These are phyloP conservation scores for Malus hybrid DNA, from an alignment of 331 rosid species.

Conservation along the genomic window DNA sequence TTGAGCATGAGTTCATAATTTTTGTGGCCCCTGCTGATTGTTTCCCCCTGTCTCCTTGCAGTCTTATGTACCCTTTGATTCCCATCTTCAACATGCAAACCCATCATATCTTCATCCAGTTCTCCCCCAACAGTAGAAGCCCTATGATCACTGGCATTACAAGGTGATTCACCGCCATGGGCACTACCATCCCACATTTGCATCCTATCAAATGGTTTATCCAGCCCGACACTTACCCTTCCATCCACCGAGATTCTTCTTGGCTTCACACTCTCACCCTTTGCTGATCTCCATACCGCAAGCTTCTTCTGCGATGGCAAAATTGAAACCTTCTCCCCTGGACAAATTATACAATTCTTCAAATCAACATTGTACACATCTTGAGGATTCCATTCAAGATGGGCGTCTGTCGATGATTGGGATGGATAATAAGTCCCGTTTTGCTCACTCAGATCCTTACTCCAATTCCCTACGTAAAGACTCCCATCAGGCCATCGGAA, in stretches of 20 bases:
- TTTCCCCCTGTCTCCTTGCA: slow-evolving; percentile 66
- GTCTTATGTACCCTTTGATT: slow-evolving; percentile 30
- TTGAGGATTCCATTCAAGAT: slow-evolving; percentile 63
- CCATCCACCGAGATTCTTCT: slow-evolving; percentile 64
- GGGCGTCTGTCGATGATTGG: slow-evolving; percentile 20
- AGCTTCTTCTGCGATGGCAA: slow-evolving; percentile 81
- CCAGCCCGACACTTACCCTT: slow-evolving; percentile 46
- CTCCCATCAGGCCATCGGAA: slow-evolving; percentile 65
- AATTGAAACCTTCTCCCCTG: slow-evolving; percentile 51
- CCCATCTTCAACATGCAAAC: slow-evolving; percentile 24
- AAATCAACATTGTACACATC: slow-evolving; percentile 38
- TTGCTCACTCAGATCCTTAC: slow-evolving; percentile 40
- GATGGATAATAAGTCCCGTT: slow-evolving; percentile 45
- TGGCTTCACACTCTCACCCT: slow-evolving; percentile 32
- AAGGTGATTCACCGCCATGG: slow-evolving; percentile 7
- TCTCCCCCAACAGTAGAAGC: slow-evolving; percentile 23
- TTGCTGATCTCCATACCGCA: slow-evolving; percentile 67
- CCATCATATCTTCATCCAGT: slow-evolving; percentile 26
- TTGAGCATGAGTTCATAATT: slow-evolving; percentile 81
- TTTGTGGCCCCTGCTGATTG: slow-evolving; percentile 61
- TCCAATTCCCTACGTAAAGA: slow-evolving; percentile 53
- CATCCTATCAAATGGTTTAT: slow-evolving; percentile 49
- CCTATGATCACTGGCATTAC: slow-evolving; percentile 12
- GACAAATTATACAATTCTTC: slow-evolving; percentile 31
- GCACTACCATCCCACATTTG: slow-evolving; percentile 43